phyloP scores from a whole-genome alignment of 345 rosid genomes.

The Gossypium sturtianum region DNA sequence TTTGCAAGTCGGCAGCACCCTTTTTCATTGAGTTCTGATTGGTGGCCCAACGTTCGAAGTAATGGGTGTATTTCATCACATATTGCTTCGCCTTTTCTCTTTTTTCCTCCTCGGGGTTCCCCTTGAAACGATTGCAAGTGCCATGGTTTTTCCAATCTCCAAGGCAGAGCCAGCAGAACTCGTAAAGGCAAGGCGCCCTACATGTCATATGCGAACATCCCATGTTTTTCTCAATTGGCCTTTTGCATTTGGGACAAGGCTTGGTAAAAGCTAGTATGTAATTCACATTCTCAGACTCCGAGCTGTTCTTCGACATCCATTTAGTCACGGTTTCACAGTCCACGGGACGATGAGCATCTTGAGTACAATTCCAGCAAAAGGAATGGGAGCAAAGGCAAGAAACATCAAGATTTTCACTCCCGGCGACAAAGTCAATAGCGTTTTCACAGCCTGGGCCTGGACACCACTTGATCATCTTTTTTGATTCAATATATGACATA shows the following conservation, averaged over 20 bases:
- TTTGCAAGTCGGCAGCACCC: slow-evolving; percentile 11
- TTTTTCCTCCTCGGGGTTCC: not conserved
- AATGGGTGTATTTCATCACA: slow-evolving; percentile 20
- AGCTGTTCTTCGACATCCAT: slow-evolving; percentile 28
- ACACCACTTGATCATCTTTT: slow-evolving; percentile 29
- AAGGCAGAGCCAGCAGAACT: slow-evolving; percentile 39
- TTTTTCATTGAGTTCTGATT: slow-evolving; percentile 19
- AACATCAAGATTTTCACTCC: slow-evolving; percentile 17
- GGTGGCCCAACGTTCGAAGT: slow-evolving; percentile 35
- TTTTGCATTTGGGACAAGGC: slow-evolving; percentile 37
- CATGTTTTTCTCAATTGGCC: slow-evolving; percentile 29
- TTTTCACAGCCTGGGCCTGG: slow-evolving; percentile 26
- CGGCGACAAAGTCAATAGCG: slow-evolving; percentile 21
- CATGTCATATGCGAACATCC: slow-evolving; percentile 34
- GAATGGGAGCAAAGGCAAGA: slow-evolving; percentile 19
- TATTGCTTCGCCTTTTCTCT: slow-evolving; percentile 6
- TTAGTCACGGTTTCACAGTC: slow-evolving; percentile 29
- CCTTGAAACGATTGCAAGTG: not conserved
- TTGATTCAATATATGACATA: slow-evolving; percentile 24
- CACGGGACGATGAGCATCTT: slow-evolving; percentile 24
- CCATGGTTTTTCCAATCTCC: not conserved
- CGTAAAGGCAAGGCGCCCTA: slow-evolving; percentile 4
- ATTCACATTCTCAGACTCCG: slow-evolving; percentile 27
- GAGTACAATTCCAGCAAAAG: slow-evolving; percentile 20
- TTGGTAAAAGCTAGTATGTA: slow-evolving; percentile 24